Evolutionary conservation across 73 alveolate genomes (phyloP).

Genomic region (Stentor roeselii): DNA sequence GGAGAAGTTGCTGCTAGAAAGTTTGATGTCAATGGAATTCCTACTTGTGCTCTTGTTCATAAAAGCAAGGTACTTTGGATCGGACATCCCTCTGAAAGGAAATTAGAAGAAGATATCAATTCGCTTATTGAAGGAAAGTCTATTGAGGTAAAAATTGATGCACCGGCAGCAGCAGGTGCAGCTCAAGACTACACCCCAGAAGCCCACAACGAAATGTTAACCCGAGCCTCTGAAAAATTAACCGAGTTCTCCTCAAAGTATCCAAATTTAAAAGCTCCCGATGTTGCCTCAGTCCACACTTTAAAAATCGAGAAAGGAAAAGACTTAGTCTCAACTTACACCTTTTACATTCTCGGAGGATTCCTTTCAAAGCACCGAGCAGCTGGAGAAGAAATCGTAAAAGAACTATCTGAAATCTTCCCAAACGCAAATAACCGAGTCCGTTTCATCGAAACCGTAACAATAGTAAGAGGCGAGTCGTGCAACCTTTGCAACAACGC

Average conservation of each 20-base stretch:
- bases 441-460: neutral
- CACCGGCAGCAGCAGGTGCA: neutral
- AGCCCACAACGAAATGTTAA: neutral
- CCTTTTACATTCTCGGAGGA: neutral
- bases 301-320: neutral
- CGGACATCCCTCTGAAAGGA: slow-evolving; percentile 48
- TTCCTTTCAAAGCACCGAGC: neutral
- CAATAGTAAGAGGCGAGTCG: neutral
- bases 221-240: neutral
- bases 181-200: neutral
- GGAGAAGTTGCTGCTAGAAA: slow-evolving; percentile 13
- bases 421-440: neutral
- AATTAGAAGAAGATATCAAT: slow-evolving; percentile 39
- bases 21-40: slow-evolving; percentile 48
- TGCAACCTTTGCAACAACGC: neutral
- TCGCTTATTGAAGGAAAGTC: slow-evolving; percentile 22
- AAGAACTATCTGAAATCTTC: neutral
- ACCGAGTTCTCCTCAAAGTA: neutral
- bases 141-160: neutral
- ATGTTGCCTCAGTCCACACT: neutral
- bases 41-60: slow-evolving; percentile 50
- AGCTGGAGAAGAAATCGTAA: neutral
- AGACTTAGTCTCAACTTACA: too few relatives aligned
- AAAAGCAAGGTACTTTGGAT: slow-evolving; percentile 37
- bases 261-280: neutral